These are phyloP conservation scores for Wickerhamomyces sp. DNA, from an alignment of 1,139 yeast species.

Conservation along the genomic window DNA sequence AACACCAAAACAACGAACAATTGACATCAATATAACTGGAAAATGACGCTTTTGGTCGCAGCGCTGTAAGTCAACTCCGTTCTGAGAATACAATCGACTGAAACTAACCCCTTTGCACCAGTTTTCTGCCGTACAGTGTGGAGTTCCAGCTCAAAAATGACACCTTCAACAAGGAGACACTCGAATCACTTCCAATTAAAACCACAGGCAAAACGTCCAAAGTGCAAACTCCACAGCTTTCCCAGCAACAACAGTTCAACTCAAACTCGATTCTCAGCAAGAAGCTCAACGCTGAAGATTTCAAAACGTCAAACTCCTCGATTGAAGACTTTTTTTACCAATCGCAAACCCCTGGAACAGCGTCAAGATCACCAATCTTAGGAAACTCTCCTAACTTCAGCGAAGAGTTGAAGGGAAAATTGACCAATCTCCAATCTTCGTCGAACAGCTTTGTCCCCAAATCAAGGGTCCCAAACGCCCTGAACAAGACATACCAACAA, in stretches of 20 bases:
- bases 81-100: too few relatives aligned
- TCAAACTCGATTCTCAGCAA: background rate
- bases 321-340: constrained; percentile 21
- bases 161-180: background rate
- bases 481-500: constrained; percentile 9
- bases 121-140: constrained; percentile 69
- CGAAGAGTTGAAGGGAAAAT: constrained; percentile 9
- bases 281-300: constrained; percentile 3
- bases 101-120: too few relatives aligned
- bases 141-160: constrained; percentile 48
- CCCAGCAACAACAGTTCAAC: background rate
- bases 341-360: constrained; percentile 4
- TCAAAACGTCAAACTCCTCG: constrained; percentile 15
- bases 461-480: constrained; percentile 16
- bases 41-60: constrained; percentile 61
- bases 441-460: constrained; percentile 18
- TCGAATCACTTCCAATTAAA: background rate
- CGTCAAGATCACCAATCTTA: background rate
- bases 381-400: background rate
- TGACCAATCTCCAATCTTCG: background rate
- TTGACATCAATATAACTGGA: background rate
- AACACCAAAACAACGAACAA: constrained; percentile 24
- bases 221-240: background rate
- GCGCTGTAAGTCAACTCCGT: constrained; percentile 56
- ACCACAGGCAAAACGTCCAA: background rate